Evolutionary conservation across 257 asterid genomes (phyloP).

Genomic region (Solanum chiquidenum): DNA sequence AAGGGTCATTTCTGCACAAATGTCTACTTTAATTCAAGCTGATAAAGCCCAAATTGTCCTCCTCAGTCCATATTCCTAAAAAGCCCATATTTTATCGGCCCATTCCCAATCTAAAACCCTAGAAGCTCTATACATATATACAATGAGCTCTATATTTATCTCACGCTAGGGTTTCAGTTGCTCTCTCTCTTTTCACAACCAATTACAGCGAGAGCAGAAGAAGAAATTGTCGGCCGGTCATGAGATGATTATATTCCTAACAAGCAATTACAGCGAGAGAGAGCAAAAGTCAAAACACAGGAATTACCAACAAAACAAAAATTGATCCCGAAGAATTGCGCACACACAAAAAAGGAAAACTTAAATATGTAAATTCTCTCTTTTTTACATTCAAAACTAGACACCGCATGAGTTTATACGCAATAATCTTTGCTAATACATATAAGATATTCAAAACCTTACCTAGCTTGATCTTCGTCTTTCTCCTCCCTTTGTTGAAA

Average conservation of each 20-base stretch:
- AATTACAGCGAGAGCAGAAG: not conserved
- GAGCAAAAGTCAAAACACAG: not conserved
- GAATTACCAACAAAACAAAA: not conserved
- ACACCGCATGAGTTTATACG: not conserved
- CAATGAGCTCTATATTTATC: not conserved
- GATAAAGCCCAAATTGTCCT: not conserved
- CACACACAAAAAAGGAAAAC: not conserved
- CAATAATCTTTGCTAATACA: not conserved
- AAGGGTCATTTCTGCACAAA: not conserved
- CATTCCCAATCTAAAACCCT: not conserved
- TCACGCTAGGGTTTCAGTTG: not conserved
- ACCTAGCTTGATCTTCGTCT: not conserved
- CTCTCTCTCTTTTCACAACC: not conserved
- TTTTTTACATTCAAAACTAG: not conserved
- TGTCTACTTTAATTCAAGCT: not conserved
- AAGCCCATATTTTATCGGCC: not conserved
- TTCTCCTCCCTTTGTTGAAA: not conserved
- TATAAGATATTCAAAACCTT: not conserved
- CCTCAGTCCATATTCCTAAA: not conserved
- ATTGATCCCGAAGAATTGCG: not conserved
- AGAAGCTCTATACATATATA: not conserved
- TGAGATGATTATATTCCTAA: not conserved
- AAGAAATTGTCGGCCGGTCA: conserved; percentile 56
- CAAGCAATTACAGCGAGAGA: too few relatives aligned
- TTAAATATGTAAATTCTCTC: not conserved